Evolutionary conservation across 371 early-diverging fungal genomes (phyloP), one percentile per base, ranked within the genome.

Genomic region (Mortierella sp.): DNA sequence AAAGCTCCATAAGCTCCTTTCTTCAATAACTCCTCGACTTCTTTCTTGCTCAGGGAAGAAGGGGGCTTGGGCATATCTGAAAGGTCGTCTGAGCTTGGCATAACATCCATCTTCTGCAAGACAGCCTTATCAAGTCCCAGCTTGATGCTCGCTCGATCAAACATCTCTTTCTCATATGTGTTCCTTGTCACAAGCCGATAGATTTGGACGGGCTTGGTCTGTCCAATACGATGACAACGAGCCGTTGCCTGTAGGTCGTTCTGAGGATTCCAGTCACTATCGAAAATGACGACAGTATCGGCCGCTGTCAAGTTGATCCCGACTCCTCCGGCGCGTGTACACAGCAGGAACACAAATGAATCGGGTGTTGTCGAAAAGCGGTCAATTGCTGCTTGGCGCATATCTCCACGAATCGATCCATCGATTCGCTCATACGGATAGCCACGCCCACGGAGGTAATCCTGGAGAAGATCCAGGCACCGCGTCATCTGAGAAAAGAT

Each of bases 241-340:
- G 94, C 95, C 78, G 96, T 94, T 2, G 99, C 99, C 86, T 99
- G 98, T 66, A 97, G 80, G 85, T 99, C 99, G 83, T 96, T 96
- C 84, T 97, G 97, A 22, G 98, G 98, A 84, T 98, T 99, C 97
- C 97, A 98, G 79, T 99, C 98, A 69, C 94, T 94, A 87, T 99
- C 98, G 85, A 93, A 97, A 66, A 98, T 96, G 62, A 98, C 94
- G 66, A 96, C 96, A 0, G 97, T 97, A 83, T 97, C 97, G 10
- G 99, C 98, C 20, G 96, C 95, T 37, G 86, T 96, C 81, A 99
- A 86, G 78, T 98, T 99, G 74, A 99, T 95, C 62, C 99, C 99
- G 10, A 96, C 94, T 55, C 98, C 98, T 74, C 98, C 98, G 3
- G 96, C 96, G 43, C 96, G 87, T 0, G 97, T 96, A 79, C 93